Evolutionary conservation across 2,329 filamentous ascomycete species (phyloP).

Genomic region (Calonectria hongkongensis): DNA sequence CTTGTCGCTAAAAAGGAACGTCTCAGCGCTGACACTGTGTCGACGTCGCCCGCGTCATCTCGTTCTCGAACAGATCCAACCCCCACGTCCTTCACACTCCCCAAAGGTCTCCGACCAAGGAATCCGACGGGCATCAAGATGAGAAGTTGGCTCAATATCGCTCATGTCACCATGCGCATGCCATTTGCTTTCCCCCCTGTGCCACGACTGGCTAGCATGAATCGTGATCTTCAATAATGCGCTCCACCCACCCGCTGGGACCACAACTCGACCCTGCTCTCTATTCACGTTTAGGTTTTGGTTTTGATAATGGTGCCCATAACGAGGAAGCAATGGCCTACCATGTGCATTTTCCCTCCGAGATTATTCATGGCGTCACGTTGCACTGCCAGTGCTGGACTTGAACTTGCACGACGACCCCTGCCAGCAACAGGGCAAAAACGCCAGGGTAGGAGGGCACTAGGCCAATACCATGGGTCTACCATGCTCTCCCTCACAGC

Average conservation of each 20-base stretch:
- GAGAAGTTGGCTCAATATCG: background rate
- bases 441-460: slow-evolving; percentile 29
- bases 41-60: background rate
- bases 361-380: slow-evolving; percentile 27
- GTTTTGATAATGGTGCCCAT: slow-evolving; percentile 17
- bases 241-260: background rate
- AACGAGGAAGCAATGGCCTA: background rate
- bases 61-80: slow-evolving; percentile 32
- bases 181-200: slow-evolving; percentile 16
- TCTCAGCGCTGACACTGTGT: slow-evolving; percentile 18
- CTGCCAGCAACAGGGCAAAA: slow-evolving; percentile 32
- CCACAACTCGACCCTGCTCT: slow-evolving; percentile 10
- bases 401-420: slow-evolving; percentile 26
- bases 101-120: slow-evolving; percentile 21
- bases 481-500: slow-evolving; percentile 32
- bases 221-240: slow-evolving; percentile 24
- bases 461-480: slow-evolving; percentile 28
- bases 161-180: slow-evolving; percentile 22
- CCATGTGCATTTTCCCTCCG: background rate
- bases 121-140: background rate
- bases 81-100: slow-evolving; percentile 33
- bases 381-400: slow-evolving; percentile 7
- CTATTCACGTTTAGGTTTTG: slow-evolving; percentile 20
- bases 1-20: slow-evolving; percentile 3
- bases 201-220: slow-evolving; percentile 12